phyloP scores from a whole-genome alignment of 257 asterid genomes.

The Forsythia viridissima region DNA sequence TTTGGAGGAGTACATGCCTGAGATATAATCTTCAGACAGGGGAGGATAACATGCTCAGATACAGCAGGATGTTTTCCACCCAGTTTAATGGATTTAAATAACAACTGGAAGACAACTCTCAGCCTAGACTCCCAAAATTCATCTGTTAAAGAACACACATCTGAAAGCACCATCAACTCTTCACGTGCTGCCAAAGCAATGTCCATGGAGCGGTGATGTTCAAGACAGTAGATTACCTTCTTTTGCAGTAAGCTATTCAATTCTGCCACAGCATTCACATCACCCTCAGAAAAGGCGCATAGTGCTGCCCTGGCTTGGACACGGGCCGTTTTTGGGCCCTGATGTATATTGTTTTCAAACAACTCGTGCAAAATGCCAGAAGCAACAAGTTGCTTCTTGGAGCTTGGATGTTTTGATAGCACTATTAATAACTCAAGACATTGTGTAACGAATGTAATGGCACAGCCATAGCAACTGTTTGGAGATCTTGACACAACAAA shows the following conservation, averaged over 20 bases:
- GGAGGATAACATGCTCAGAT: constrained; percentile 93
- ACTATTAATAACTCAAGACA: constrained; percentile 94
- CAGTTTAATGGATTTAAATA: constrained; percentile 88
- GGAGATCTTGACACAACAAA: constrained; percentile 89
- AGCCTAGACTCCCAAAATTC: constrained; percentile 98
- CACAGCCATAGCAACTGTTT: constrained; percentile 98
- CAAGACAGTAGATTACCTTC: constrained; percentile 92
- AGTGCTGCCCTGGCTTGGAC: constrained; percentile 98
- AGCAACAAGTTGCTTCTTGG: constrained; percentile 91
- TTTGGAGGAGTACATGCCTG: constrained; percentile 97
- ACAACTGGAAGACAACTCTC: constrained; percentile 86
- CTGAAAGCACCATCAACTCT: constrained; percentile 89
- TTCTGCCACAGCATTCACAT: constrained; percentile 82
- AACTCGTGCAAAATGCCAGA: constrained; percentile 92
- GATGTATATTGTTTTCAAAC: constrained; percentile 97
- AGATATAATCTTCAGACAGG: constrained; percentile 92
- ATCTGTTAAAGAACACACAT: constrained; percentile 91
- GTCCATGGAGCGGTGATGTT: constrained; percentile 98
- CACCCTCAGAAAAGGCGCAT: constrained; percentile 98
- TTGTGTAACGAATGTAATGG: constrained; percentile 88
- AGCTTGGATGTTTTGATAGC: constrained; percentile 75
- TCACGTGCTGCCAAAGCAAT: constrained; percentile 93
- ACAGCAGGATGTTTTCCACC: constrained; percentile 99
- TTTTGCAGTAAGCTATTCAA: constrained; percentile 83
- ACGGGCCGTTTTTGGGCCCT: constrained; percentile 97